phyloP scores from a whole-genome alignment of 2,329 filamentous ascomycete genomes.

The Byssochlamys sp. region DNA sequence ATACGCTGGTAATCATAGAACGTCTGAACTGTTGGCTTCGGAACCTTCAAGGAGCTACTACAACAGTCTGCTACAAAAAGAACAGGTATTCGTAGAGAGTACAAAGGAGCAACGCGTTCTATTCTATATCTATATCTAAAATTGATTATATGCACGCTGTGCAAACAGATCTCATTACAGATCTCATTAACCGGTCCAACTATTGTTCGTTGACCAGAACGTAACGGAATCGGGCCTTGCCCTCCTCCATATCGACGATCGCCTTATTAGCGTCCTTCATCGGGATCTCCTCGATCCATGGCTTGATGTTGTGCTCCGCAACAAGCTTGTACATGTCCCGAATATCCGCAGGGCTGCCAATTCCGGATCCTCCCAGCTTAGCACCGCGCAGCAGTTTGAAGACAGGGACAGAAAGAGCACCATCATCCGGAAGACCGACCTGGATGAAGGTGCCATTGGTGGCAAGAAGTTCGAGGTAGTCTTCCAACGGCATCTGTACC shows the following conservation, averaged over 20 bases:
- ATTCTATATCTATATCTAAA: background rate
- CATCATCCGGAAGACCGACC: slow-evolving; percentile 56
- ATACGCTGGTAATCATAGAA: too few species aligned
- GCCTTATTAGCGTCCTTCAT: slow-evolving; percentile 38
- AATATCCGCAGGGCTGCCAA: slow-evolving; percentile 34
- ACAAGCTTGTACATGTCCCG: slow-evolving; percentile 37
- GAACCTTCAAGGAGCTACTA: too few species aligned
- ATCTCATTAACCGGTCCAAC: background rate
- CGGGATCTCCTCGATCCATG: slow-evolving; percentile 34
- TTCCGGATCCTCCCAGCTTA: slow-evolving; percentile 41
- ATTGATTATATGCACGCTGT: background rate
- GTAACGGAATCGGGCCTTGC: slow-evolving; percentile 39
- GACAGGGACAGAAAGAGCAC: slow-evolving; percentile 43
- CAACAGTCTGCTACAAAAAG: too few species aligned
- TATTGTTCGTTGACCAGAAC: slow-evolving; percentile 34
- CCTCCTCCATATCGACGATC: slow-evolving; percentile 35
- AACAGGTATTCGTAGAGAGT: background rate
- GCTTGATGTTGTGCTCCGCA: slow-evolving; percentile 28
- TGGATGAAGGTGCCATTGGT: slow-evolving; percentile 54
- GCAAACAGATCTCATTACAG: background rate
- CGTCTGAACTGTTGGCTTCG: too few species aligned
- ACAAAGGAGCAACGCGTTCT: background rate
- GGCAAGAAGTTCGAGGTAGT: slow-evolving; percentile 53
- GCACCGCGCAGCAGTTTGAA: slow-evolving; percentile 49
- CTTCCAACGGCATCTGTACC: slow-evolving; percentile 48